Evolutionary conservation across 192 early-diverging fungal species (phyloP), one percentile per base, ranked within the genome.

Genomic region (Anaeromyces robustus): DNA sequence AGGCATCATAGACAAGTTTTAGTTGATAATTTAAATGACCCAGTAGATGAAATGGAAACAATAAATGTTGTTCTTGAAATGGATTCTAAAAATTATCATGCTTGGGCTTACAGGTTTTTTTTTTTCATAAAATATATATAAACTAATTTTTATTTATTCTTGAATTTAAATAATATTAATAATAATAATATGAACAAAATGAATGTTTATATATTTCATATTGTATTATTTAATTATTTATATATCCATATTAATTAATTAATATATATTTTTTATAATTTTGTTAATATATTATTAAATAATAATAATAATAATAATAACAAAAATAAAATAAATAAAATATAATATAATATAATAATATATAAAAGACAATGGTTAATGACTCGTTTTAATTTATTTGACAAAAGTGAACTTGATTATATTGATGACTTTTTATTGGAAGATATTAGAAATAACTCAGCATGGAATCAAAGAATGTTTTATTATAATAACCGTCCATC

Each of bases 1-100:
- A 94, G 93, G 93, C 94, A 96, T 80, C 93, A 96, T 84, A 89
- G 96, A 9, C 94, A 93, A 83, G 88, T 91, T 0, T 80, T 97
- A 52, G 87, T 95, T 2, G 89, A 91, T 81, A 43, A 29, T 29
- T 83, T 89, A 16, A 82, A 84, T 52, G 87, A 91, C 80, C 59
- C 90, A 31, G 80, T 83, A 28, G 79, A 83, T 2, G 98, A 99
- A 85, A 82, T 94, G 31, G 82, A 84, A 16, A 96, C 95, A 78
- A 87, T 97, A 59, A 89, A 92, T 37, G 34, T 79, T 2, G 85
- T 94, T 28, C 84, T 99, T 30, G 90, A 87, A 30, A 85, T 88
- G 13, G 98, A 99, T 77, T 89, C 94, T 29, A 99, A 99, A 85
- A 99, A 99, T 85, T 99, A 99, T 84, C 98, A 99, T 86, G 95